Conservation (phyloP, 1,139 yeast genomes). For the Waltiozyma sp. region DNA sequence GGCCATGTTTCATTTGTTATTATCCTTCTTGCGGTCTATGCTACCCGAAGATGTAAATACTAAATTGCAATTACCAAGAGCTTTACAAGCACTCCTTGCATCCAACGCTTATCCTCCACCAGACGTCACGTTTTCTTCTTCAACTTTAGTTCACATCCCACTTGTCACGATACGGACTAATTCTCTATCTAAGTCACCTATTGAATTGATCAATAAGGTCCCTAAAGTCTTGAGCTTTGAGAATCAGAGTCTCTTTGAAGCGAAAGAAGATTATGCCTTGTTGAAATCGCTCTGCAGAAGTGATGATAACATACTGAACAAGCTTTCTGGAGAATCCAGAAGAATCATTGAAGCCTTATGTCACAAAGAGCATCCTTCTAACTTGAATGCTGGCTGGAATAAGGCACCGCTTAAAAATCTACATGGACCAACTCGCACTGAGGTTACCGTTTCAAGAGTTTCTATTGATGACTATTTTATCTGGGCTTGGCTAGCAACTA, state of each 20-base stretch:
- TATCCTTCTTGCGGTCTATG: conserved; percentile 74
- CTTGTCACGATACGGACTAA: conserved; percentile 54
- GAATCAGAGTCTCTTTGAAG: conserved; percentile 56
- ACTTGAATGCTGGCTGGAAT: conserved; percentile 30
- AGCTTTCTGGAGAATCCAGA: conserved; percentile 65
- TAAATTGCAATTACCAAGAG: conserved; percentile 48
- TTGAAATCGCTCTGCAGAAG: conserved; percentile 57
- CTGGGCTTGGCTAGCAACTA: conserved; percentile 82
- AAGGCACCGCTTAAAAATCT: conserved; percentile 4
- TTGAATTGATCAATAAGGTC: conserved; percentile 47
- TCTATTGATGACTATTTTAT: conserved; percentile 79
- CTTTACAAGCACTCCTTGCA: conserved; percentile 51
- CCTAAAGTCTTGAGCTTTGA: conserved; percentile 60
- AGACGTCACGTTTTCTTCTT: conserved; percentile 27
- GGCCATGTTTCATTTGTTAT: conserved; percentile 71
- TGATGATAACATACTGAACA: conserved; percentile 40
- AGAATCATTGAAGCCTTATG: conserved; percentile 53
- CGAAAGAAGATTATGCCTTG: conserved; percentile 71
- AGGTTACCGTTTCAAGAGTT: conserved; percentile 47
- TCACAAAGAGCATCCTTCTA: conserved; percentile 29
- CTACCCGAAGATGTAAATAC: conserved; percentile 50
- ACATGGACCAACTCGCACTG: conserved; percentile 20
- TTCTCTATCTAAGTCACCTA: conserved; percentile 45
- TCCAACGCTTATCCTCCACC: conserved; percentile 60
- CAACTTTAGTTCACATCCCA: conserved; percentile 44